A percentile compares a stretch with the other conserved stretches of the same genome.
Conservation (phyloP, 306 rosid genomes). For the Parietaria judaica region DNA sequence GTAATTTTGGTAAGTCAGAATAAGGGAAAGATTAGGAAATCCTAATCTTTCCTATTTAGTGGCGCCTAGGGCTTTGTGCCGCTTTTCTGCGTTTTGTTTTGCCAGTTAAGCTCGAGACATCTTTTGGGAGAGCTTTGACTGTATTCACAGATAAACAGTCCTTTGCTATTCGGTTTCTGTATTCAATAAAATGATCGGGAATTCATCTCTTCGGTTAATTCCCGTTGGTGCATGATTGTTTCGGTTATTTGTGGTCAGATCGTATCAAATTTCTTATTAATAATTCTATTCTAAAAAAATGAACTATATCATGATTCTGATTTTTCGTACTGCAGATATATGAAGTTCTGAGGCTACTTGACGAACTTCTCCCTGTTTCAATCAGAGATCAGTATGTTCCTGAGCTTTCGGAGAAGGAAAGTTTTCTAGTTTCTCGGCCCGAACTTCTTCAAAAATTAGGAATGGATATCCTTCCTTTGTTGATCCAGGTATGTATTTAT, state of each 20-base stretch:
- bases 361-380: conserved; percentile 73
- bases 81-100: too few species aligned
- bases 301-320: conserved; percentile 2
- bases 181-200: too few species aligned
- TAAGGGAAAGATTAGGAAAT: too few species aligned
- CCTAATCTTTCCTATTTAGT: too few species aligned
- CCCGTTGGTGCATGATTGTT: too few species aligned
- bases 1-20: too few species aligned
- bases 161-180: too few species aligned
- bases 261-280: neutral
- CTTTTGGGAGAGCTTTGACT: too few species aligned
- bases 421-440: conserved; percentile 45
- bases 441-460: conserved; percentile 72
- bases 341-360: conserved; percentile 77
- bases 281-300: neutral
- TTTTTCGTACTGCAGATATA: conserved; percentile 41
- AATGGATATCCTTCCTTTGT: conserved; percentile 61
- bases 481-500: conserved; percentile 64
- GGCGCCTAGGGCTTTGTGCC: too few species aligned
- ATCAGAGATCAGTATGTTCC: conserved; percentile 50
- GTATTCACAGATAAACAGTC: too few species aligned
- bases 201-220: too few species aligned
- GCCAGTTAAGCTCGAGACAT: too few species aligned
- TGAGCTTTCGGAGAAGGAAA: conserved; percentile 44
- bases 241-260: neutral